These are phyloP conservation scores for Nyctanthes arbortristis DNA, from an alignment of 257 asterid species.

Conservation along the genomic window DNA sequence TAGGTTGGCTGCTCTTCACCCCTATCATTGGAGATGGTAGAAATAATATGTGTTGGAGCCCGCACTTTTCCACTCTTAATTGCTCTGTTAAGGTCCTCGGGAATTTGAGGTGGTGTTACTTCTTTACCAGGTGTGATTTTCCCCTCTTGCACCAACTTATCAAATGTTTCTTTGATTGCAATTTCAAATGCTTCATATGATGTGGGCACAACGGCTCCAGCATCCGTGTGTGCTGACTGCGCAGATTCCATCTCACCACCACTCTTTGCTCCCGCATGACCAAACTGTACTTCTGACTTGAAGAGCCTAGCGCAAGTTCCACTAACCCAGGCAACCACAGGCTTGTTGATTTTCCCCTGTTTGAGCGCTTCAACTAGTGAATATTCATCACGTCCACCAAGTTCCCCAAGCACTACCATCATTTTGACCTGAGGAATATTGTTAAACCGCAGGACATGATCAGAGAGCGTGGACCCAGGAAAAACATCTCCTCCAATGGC, in stretches of 20 bases:
- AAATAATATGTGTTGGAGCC: constrained; percentile 91
- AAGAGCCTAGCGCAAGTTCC: too few relatives aligned
- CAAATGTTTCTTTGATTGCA: constrained; percentile 76
- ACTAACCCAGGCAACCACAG: too few relatives aligned
- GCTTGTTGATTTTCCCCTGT: constrained; percentile 66
- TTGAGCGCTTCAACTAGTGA: constrained; percentile 92
- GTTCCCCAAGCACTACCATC: constrained; percentile 90
- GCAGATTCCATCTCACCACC: constrained; percentile 99
- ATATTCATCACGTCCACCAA: constrained; percentile 58
- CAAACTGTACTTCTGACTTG: too few relatives aligned
- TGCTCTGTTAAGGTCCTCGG: constrained; percentile 89
- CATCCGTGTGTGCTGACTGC: constrained; percentile 92
- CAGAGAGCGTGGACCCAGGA: constrained; percentile 98
- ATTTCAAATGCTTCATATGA: too few relatives aligned
- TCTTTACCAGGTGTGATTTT: constrained; percentile 76
- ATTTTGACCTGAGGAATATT: constrained; percentile 93
- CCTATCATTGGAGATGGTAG: constrained; percentile 97
- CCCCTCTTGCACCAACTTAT: constrained; percentile 73
- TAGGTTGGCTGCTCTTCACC: constrained; percentile 86
- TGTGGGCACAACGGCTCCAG: too few relatives aligned
- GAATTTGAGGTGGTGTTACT: constrained; percentile 89
- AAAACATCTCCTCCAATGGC: too few relatives aligned
- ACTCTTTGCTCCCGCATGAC: constrained; percentile 96
- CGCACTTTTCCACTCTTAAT: constrained; percentile 96
- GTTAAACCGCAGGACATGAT: constrained; percentile 95